Evolutionary conservation across 495 filamentous ascomycete species (phyloP).

Genomic region (Endocarpon pusillum): DNA sequence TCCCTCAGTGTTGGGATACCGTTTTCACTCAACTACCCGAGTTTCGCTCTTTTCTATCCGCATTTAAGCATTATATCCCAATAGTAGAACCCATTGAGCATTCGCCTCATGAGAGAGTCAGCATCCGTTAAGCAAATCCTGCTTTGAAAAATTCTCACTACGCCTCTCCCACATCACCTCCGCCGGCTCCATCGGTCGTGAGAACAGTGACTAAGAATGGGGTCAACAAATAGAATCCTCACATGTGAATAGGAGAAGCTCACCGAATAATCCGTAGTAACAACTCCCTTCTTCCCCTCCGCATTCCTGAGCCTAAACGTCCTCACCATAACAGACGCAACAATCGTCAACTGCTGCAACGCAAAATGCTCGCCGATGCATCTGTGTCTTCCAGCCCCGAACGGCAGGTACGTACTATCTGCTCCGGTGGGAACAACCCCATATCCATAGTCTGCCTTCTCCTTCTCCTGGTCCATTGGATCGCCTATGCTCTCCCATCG

Average conservation of each 20-base stretch:
- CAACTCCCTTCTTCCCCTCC: constrained; percentile 47
- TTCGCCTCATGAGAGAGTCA: too few species aligned
- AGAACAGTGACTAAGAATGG: constrained; percentile 28
- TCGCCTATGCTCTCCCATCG: constrained; percentile 55
- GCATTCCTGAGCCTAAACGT: constrained; percentile 57
- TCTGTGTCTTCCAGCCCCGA: constrained; percentile 81
- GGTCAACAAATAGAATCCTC: too few species aligned
- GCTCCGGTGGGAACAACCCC: constrained; percentile 80
- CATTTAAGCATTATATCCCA: too few species aligned
- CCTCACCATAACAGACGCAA: constrained; percentile 63
- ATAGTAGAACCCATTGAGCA: too few species aligned
- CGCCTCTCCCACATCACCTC: constrained; percentile 50
- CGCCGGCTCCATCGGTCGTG: constrained; percentile 44
- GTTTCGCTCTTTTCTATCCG: too few species aligned
- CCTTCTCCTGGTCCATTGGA: too few species aligned
- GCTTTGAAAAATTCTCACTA: too few species aligned
- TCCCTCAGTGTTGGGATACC: too few species aligned
- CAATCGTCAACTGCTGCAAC: constrained; percentile 76
- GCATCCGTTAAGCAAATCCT: too few species aligned
- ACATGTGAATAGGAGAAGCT: constrained; percentile 30
- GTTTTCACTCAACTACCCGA: too few species aligned
- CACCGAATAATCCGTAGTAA: constrained; percentile 74
- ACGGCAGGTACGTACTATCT: constrained; percentile 75
- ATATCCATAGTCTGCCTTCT: constrained; percentile 80
- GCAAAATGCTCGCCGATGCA: constrained; percentile 98